A percentile compares a stretch with the other conserved stretches of the same genome.
phyloP scores from a whole-genome alignment of 495 filamentous ascomycete genomes.

The Neurospora pannonica region DNA sequence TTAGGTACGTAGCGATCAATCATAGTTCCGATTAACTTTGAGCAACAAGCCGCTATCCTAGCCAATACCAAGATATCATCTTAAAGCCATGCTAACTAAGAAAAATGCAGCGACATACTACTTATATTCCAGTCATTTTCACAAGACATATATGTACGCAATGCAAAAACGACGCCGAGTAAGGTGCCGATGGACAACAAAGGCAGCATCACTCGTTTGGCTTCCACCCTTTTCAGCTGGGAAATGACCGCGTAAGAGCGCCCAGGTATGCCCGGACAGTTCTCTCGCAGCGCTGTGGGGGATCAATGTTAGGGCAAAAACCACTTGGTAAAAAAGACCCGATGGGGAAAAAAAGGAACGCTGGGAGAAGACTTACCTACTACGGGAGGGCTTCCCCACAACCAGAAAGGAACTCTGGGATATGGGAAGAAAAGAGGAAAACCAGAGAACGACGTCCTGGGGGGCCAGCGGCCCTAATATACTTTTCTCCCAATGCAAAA shows the following conservation, averaged over 20 bases:
- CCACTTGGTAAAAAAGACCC: background rate
- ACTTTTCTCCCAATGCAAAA: background rate
- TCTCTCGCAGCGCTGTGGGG: background rate
- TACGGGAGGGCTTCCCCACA: background rate
- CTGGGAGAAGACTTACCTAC: background rate
- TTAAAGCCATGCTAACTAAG: background rate
- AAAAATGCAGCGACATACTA: background rate
- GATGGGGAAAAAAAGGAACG: too few species aligned
- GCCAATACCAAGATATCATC: background rate
- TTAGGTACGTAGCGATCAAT: background rate
- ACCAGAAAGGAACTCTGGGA: background rate
- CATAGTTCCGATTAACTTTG: background rate
- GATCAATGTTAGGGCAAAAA: background rate
- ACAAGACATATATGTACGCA: background rate
- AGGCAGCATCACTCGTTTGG: background rate
- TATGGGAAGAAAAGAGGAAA: background rate
- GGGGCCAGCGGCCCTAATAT: background rate
- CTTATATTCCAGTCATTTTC: background rate
- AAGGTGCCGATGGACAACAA: background rate
- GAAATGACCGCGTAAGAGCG: background rate
- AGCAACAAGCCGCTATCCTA: background rate
- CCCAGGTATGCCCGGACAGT: background rate
- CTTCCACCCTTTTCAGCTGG: background rate
- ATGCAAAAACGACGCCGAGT: background rate
- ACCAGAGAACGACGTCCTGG: background rate